Evolutionary conservation across 306 rosid species (phyloP).

Genomic region (Canavalia ensiformis): DNA sequence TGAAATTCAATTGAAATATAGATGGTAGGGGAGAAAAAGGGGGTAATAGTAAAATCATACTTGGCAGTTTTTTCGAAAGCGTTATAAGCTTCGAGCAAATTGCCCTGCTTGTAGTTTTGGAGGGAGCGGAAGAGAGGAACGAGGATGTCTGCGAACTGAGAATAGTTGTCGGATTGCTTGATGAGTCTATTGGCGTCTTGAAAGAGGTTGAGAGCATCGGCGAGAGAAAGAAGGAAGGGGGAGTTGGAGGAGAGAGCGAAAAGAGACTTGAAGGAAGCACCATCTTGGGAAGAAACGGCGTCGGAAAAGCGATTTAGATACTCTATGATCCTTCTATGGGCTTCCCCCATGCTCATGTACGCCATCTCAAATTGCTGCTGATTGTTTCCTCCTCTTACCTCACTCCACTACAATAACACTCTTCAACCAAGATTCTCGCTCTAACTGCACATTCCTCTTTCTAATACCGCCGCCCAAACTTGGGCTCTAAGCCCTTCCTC

Average conservation of each 20-base stretch:
- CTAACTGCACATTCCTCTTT: too few species aligned
- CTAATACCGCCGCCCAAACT: too few species aligned
- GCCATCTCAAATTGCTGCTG: slow-evolving; percentile 59
- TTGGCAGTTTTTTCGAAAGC: slow-evolving; percentile 87
- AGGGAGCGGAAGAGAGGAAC: slow-evolving; percentile 81
- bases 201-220: slow-evolving; percentile 79
- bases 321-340: slow-evolving; percentile 84
- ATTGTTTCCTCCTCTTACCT: neutral
- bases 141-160: slow-evolving; percentile 71
- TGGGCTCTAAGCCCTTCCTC: neutral
- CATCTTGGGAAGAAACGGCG: slow-evolving; percentile 81
- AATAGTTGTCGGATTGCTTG: slow-evolving; percentile 72
- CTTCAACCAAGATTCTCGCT: too few species aligned
- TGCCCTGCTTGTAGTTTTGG: slow-evolving; percentile 64
- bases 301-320: slow-evolving; percentile 78
- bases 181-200: slow-evolving; percentile 78
- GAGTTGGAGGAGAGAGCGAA: slow-evolving; percentile 81
- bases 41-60: slow-evolving; percentile 55
- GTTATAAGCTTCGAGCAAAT: slow-evolving; percentile 73
- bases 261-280: slow-evolving; percentile 70
- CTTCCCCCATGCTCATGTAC: slow-evolving; percentile 96
- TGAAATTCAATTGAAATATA: neutral
- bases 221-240: slow-evolving; percentile 67
- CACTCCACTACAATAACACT: too few species aligned
- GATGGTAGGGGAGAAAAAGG: neutral